Conservation (phyloP, 164 flowering plant genomes). For the Vitis rotundifolia region DNA sequence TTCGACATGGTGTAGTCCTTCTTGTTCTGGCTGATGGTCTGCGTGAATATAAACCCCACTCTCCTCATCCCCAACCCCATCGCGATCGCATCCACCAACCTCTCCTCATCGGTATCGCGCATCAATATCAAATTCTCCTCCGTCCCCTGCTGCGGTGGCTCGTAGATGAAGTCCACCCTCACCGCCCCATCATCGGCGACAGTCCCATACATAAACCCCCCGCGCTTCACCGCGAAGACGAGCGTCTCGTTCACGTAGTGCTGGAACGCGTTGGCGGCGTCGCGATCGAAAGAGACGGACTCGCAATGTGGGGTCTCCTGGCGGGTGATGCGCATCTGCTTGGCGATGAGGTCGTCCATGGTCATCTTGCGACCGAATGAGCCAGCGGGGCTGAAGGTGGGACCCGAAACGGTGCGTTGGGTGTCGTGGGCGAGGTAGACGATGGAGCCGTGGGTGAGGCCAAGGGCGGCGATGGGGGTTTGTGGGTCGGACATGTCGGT, state of each 20-base stretch:
- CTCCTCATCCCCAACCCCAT: slow-evolving; percentile 62
- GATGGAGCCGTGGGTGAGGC: slow-evolving; percentile 73
- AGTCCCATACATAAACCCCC: slow-evolving; percentile 91
- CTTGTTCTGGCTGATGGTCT: slow-evolving; percentile 76
- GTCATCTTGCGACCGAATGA: slow-evolving; percentile 93
- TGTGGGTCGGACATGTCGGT: slow-evolving; percentile 65
- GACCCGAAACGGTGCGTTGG: slow-evolving; percentile 64
- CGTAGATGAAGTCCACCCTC: slow-evolving; percentile 82
- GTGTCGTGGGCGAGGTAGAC: slow-evolving; percentile 73
- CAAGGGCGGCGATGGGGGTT: slow-evolving; percentile 61
- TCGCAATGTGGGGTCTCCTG: slow-evolving; percentile 83
- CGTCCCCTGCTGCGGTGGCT: slow-evolving; percentile 90
- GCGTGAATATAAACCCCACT: slow-evolving; percentile 77
- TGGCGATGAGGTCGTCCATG: slow-evolving; percentile 88
- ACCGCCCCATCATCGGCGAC: slow-evolving; percentile 67
- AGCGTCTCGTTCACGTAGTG: slow-evolving; percentile 73
- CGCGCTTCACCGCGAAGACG: slow-evolving; percentile 83
- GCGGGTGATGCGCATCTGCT: slow-evolving; percentile 76
- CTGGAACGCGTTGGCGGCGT: slow-evolving; percentile 82
- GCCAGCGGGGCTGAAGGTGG: slow-evolving; percentile 58
- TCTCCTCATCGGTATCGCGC: slow-evolving; percentile 70
- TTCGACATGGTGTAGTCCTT: slow-evolving; percentile 77
- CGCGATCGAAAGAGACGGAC: slow-evolving; percentile 83
- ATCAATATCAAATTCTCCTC: slow-evolving; percentile 65
- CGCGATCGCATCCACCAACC: slow-evolving; percentile 61